Percentiles rank a stretch among this genome's conserved stretches.
Evolutionary conservation across 2,329 filamentous ascomycete genomes (phyloP).

Genomic region (Aspergillus viridinutans): DNA sequence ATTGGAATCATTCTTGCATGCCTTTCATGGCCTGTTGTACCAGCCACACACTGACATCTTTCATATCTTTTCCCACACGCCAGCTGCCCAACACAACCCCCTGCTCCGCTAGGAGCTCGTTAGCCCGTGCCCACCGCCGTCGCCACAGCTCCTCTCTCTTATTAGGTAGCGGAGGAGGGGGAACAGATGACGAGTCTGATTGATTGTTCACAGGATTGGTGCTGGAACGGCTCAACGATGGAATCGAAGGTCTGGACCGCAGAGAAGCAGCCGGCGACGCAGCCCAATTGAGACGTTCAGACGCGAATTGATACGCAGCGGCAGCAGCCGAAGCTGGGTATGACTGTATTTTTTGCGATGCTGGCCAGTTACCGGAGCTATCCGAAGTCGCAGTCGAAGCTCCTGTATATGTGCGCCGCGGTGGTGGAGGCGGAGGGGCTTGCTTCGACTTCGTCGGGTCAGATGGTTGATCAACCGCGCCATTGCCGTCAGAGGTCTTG

Average conservation of each 20-base stretch:
- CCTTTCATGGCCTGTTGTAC: conserved; percentile 38
- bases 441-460: conserved; percentile 14
- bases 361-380: conserved; percentile 9
- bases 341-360: conserved; percentile 20
- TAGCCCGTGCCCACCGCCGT: conserved; percentile 45
- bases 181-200: conserved; percentile 9
- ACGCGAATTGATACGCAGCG: conserved; percentile 29
- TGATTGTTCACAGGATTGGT: conserved; percentile 15
- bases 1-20: neutral
- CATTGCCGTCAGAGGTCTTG: conserved; percentile 2
- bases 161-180: conserved; percentile 35
- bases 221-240: conserved; percentile 15
- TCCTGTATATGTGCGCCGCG: conserved; percentile 28
- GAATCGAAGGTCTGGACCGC: conserved; percentile 21
- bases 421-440: conserved; percentile 28
- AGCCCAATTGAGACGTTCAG: conserved; percentile 22
- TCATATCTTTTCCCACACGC: conserved; percentile 44
- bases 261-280: conserved; percentile 15
- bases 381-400: conserved; percentile 16
- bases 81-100: conserved; percentile 44
- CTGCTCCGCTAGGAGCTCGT: conserved; percentile 38
- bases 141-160: conserved; percentile 49
- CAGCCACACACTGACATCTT: conserved; percentile 42
- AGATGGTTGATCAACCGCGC: conserved; percentile 3
- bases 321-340: conserved; percentile 25